Evolutionary conservation across 2,329 filamentous ascomycete genomes (phyloP).

Genomic region (Cytospora piceicola): DNA sequence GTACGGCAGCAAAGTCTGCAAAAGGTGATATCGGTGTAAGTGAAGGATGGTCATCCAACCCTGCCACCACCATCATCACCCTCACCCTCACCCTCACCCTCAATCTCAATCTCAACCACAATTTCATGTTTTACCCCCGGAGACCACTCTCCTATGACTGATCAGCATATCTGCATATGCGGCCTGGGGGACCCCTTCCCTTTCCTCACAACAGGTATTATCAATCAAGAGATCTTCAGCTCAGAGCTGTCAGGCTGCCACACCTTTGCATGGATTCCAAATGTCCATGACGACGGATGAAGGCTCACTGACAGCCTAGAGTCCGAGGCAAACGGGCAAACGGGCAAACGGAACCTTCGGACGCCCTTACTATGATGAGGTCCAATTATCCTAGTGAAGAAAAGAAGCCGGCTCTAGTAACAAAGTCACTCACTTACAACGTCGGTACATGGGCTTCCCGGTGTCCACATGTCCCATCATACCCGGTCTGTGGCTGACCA

Average conservation of each 20-base stretch:
- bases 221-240: neutral
- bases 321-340: slow-evolving; percentile 18
- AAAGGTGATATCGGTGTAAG: neutral
- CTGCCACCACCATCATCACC: neutral
- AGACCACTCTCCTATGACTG: neutral
- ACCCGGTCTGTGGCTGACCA: neutral
- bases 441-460: slow-evolving; percentile 6
- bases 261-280: neutral
- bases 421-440: neutral
- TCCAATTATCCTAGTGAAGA: slow-evolving; percentile 21
- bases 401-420: slow-evolving; percentile 29
- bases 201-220: neutral
- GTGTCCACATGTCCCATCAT: slow-evolving; percentile 6
- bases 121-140: too few relatives aligned
- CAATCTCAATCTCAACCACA: too few relatives aligned
- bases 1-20: too few relatives aligned
- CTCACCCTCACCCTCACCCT: neutral
- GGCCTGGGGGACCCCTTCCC: neutral
- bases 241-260: slow-evolving; percentile 19
- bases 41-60: neutral
- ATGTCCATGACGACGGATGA: neutral
- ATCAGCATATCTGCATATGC: neutral
- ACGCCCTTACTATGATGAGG: neutral
- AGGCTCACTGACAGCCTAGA: slow-evolving; percentile 3
- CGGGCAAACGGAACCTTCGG: slow-evolving; percentile 20